These are phyloP conservation scores for Septoria linicola DNA, from an alignment of 2,329 filamentous ascomycete species.

Conservation along the genomic window DNA sequence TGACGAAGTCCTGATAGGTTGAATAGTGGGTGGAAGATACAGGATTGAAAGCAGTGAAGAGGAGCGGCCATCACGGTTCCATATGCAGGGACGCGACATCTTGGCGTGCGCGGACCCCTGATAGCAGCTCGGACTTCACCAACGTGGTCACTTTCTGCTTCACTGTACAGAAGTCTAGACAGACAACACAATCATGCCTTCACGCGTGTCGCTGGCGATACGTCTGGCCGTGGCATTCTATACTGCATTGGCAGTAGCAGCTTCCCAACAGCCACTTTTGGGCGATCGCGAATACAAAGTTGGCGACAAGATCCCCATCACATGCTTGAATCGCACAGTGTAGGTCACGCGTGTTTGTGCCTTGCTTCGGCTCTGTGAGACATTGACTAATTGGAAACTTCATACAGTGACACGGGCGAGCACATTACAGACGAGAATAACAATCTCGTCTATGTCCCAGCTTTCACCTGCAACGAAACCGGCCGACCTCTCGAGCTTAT, in stretches of 20 bases:
- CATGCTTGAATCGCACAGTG: constrained; percentile 54
- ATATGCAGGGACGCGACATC: too few relatives aligned
- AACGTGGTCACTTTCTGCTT: too few relatives aligned
- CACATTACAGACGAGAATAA: constrained; percentile 78
- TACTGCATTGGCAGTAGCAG: constrained; percentile 40
- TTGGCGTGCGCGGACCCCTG: too few relatives aligned
- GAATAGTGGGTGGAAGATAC: too few relatives aligned
- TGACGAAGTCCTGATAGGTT: too few relatives aligned
- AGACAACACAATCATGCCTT: not conserved
- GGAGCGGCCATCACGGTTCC: too few relatives aligned
- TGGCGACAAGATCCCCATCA: constrained; percentile 52
- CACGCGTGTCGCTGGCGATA: constrained; percentile 25
- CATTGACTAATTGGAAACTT: constrained; percentile 1
- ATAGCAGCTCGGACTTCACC: too few relatives aligned
- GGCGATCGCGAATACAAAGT: constrained; percentile 46
- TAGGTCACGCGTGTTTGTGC: constrained; percentile 34
- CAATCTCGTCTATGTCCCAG: constrained; percentile 88
- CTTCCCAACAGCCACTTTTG: constrained; percentile 43
- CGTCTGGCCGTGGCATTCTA: constrained; percentile 37
- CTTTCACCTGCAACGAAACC: constrained; percentile 88
- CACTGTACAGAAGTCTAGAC: not conserved
- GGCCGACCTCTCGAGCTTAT: constrained; percentile 74
- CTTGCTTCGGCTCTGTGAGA: constrained; percentile 2
- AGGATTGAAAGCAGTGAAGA: too few relatives aligned
- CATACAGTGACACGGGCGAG: constrained; percentile 79